Conservation (phyloP, 495 filamentous ascomycete species). For the Penicillium arizonense region DNA sequence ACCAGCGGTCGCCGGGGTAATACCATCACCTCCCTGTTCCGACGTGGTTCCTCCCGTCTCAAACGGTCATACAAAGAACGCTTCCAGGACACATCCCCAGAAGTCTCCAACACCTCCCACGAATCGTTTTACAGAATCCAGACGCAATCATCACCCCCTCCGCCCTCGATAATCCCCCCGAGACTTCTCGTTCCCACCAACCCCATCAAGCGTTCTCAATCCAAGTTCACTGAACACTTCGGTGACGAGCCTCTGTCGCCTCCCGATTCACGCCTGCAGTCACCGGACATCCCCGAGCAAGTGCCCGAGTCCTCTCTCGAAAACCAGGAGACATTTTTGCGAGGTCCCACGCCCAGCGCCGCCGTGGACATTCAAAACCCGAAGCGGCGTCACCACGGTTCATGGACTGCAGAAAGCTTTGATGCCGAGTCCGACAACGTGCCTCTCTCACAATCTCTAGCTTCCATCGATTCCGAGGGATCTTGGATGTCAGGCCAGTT, state of each 20-base stretch:
- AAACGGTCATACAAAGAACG: conserved; percentile 59
- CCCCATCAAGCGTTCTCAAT: conserved; percentile 73
- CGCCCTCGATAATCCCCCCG: conserved; percentile 32
- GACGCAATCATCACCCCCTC: conserved; percentile 36
- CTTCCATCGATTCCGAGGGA: conserved; percentile 85
- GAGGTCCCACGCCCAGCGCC: conserved; percentile 24
- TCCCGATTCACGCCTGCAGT: conserved; percentile 76
- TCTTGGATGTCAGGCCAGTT: conserved; percentile 85
- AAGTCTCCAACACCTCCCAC: conserved; percentile 82
- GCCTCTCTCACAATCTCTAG: conserved; percentile 68
- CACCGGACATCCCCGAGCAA: conserved; percentile 46
- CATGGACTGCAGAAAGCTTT: conserved; percentile 34
- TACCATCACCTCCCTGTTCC: conserved; percentile 70
- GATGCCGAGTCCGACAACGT: conserved; percentile 37
- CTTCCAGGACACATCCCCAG: conserved; percentile 48
- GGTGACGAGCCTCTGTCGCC: conserved; percentile 81
- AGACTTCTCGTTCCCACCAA: conserved; percentile 48
- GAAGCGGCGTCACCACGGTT: conserved; percentile 29
- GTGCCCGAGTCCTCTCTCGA: conserved; percentile 25
- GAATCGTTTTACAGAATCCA: conserved; percentile 66
- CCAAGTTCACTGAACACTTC: conserved; percentile 90
- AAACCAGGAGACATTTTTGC: conserved; percentile 21
- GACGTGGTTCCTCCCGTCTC: conserved; percentile 56
- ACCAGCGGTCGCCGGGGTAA: conserved; percentile 40
- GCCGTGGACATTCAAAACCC: conserved; percentile 29